Conservation (phyloP, 2,329 filamentous ascomycete species). For the Fusarium illudens region DNA sequence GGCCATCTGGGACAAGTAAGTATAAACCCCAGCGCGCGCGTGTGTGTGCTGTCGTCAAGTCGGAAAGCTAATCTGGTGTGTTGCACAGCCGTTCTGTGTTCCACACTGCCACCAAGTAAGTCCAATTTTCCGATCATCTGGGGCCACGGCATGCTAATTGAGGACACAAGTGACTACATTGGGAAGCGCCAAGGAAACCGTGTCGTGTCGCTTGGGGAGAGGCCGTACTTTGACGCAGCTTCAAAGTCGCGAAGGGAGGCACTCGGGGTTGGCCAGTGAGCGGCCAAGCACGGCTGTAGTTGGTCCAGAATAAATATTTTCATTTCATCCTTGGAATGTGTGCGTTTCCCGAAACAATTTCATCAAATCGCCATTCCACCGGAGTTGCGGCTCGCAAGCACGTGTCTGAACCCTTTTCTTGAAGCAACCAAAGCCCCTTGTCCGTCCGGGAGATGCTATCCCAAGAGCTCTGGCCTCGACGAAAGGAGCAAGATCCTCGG, state of each 20-base stretch:
- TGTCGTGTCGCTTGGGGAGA: slow-evolving; percentile 10
- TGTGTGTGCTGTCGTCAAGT: background rate
- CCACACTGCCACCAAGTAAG: slow-evolving; percentile 27
- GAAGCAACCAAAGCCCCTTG: background rate
- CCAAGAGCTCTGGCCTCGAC: background rate
- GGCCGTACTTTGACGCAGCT: slow-evolving; percentile 8
- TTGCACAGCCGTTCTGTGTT: slow-evolving; percentile 17
- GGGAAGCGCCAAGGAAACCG: slow-evolving; percentile 17
- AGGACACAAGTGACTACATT: slow-evolving; percentile 13
- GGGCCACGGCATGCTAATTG: background rate
- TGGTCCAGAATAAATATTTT: background rate
- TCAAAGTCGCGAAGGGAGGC: slow-evolving; percentile 4
- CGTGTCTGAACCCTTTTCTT: background rate
- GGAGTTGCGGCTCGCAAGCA: background rate
- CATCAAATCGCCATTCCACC: background rate
- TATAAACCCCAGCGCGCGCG: background rate
- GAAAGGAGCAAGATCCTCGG: background rate
- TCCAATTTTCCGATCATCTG: slow-evolving; percentile 24
- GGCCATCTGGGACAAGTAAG: slow-evolving; percentile 11
- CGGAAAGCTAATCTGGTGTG: slow-evolving; percentile 1
- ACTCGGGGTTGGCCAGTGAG: slow-evolving; percentile 9
- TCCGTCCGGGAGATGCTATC: background rate
- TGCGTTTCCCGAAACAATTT: background rate
- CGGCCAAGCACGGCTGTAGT: background rate
- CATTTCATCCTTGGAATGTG: background rate